phyloP scores from a whole-genome alignment of 345 rosid species.

The Psidium guajava region DNA sequence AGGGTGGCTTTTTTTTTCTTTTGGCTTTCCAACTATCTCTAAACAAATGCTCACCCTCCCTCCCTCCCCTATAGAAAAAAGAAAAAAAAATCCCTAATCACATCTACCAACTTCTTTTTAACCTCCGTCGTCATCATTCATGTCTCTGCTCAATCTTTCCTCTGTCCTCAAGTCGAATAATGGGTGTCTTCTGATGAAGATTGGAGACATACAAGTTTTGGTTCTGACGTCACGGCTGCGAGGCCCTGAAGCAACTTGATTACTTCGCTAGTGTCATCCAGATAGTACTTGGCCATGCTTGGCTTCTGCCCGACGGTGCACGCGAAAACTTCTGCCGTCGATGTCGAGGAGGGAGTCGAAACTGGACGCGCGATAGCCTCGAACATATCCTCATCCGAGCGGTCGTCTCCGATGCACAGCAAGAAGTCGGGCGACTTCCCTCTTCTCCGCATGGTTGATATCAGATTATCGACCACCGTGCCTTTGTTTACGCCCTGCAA shows the following conservation, averaged over 20 bases:
- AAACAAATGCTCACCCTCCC: not conserved
- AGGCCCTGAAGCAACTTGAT: slow-evolving; percentile 49
- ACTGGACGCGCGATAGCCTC: slow-evolving; percentile 35
- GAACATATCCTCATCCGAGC: slow-evolving; percentile 86
- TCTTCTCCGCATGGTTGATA: slow-evolving; percentile 33
- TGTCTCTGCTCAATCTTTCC: not conserved
- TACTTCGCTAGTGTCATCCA: slow-evolving; percentile 54
- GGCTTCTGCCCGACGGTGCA: slow-evolving; percentile 88
- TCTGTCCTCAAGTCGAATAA: not conserved
- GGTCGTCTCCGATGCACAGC: slow-evolving; percentile 74
- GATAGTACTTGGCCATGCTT: slow-evolving; percentile 77
- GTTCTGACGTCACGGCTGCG: slow-evolving; percentile 18
- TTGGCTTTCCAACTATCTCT: not conserved
- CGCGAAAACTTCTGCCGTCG: slow-evolving; percentile 46
- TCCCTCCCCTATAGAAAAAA: not conserved
- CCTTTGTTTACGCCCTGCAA: slow-evolving; percentile 77
- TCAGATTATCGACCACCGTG: slow-evolving; percentile 43
- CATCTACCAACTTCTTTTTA: not conserved
- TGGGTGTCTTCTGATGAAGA: not conserved
- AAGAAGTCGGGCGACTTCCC: slow-evolving; percentile 59
- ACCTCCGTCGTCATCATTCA: not conserved
- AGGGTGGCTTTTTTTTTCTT: not conserved
- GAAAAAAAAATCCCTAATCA: not conserved
- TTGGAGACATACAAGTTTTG: not conserved
- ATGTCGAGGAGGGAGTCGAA: slow-evolving; percentile 29